Base-by-base conservation (phyloP, 257 asterid species). In the Cynanchum wilfordii region DNA sequence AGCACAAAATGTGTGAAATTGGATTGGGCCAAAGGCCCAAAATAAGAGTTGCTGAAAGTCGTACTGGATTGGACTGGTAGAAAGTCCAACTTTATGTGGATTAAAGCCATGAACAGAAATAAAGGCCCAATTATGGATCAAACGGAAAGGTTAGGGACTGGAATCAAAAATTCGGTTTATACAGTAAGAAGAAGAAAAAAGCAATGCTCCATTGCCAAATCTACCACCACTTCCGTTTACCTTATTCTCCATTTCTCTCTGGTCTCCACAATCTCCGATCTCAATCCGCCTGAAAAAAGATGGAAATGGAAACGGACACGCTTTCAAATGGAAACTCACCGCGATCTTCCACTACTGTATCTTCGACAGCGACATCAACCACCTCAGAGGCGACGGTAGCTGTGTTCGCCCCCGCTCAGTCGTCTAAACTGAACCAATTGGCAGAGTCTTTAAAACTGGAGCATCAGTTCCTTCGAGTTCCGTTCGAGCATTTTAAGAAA, bases 401-500 rank as follows among this genome's bases (percentile, higher is more conserved):
- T 0, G 68, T 73, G 56, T 40, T 80, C 36, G 52, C 80, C 17
- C 49, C 69, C 6, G 44, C 82, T 44, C 82, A 89, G 24, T 80
- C 96, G 16, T 89, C 96, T 33, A 86, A 82, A 80, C 65, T 75
- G 51, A 93, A 85, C 64, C 89, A 76, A 50, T 80, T 92, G 8
- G 77, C 87, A 40, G 97, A 95, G 79, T 86, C 90, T 17, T 79
- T 95, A 60, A 95, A 92, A 79, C 83, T 92, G 47, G 99, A 92
- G 78, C 96, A 95, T 80, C 99, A 95, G 84, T 86, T 95, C 77
- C 91, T 95, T 44, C 94, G 99, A 25, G 99, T 92, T n/a, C 98
- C 98, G 2, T 92, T 92, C 85, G 97, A 95, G 81, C 89, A 90
- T 76, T 95, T 84, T 84, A 95, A 90, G 82, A 92, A 92, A 86